These are phyloP conservation scores for Litchi chinensis DNA, from an alignment of 345 rosid species.

Conservation along the genomic window DNA sequence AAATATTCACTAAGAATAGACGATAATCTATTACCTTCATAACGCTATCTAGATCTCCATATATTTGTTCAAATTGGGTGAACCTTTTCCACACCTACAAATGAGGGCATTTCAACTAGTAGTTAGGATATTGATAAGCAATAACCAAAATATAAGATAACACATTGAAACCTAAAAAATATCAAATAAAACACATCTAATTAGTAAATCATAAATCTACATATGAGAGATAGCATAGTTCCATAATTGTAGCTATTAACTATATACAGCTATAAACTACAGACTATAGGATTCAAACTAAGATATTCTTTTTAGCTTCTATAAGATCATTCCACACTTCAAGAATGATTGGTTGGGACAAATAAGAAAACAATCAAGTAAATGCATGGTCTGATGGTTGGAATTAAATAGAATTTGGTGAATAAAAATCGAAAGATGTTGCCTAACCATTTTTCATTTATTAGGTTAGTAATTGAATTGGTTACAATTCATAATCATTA, in stretches of 20 bases:
- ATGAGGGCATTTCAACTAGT: slow-evolving; percentile 12
- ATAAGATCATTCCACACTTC: neutral
- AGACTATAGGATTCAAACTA: neutral
- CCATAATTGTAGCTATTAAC: neutral
- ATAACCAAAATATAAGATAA: neutral
- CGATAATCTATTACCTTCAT: slow-evolving; percentile 59
- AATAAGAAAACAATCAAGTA: too few species aligned
- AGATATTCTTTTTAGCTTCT: neutral
- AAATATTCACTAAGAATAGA: neutral
- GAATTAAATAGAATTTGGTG: too few species aligned
- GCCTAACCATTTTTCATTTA: too few species aligned
- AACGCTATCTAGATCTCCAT: slow-evolving; percentile 91
- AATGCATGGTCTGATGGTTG: too few species aligned
- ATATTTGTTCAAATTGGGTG: slow-evolving; percentile 81
- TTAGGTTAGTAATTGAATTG: too few species aligned
- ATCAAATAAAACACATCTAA: neutral
- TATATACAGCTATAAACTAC: too few species aligned
- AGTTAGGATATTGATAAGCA: slow-evolving; percentile 7
- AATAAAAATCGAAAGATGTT: too few species aligned
- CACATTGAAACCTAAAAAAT: neutral
- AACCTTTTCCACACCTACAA: slow-evolving; percentile 88
- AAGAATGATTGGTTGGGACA: neutral
- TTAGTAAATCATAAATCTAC: neutral
- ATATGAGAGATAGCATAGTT: neutral
- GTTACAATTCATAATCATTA: too few species aligned